phyloP scores from a whole-genome alignment of 225 moss, liverwort and hornwort species.

The Lunularia cruciata region DNA sequence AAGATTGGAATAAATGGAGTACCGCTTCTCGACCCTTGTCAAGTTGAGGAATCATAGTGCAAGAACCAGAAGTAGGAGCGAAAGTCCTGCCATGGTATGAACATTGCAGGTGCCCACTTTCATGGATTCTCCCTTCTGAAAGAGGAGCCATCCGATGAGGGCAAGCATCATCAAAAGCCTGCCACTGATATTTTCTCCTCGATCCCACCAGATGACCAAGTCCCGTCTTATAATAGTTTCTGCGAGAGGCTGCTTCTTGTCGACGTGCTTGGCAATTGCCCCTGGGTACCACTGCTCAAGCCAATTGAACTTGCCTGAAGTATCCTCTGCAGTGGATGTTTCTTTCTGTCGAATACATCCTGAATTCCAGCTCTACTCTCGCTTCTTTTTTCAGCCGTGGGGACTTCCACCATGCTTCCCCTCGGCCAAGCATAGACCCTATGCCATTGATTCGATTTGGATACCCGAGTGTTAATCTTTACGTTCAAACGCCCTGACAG shows the following conservation, averaged over 20 bases:
- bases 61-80: slow-evolving; percentile 63
- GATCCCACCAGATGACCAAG: slow-evolving; percentile 93
- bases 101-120: slow-evolving; percentile 78
- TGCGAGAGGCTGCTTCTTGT: slow-evolving; percentile 56
- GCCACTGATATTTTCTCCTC: slow-evolving; percentile 54
- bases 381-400: slow-evolving; percentile 9
- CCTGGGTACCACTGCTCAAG: slow-evolving; percentile 77
- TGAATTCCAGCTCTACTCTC: neutral
- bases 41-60: slow-evolving; percentile 74
- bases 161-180: slow-evolving; percentile 76
- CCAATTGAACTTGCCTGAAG: slow-evolving; percentile 53
- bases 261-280: slow-evolving; percentile 49
- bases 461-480: neutral
- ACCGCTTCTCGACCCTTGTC: slow-evolving; percentile 43
- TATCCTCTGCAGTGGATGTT: neutral
- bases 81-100: slow-evolving; percentile 97
- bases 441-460: neutral
- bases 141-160: slow-evolving; percentile 91
- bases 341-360: neutral
- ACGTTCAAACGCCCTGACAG: neutral
- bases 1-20: slow-evolving; percentile 10
- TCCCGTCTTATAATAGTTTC: slow-evolving; percentile 67
- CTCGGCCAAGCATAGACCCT: neutral
- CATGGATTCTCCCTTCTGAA: slow-evolving; percentile 85
- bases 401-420: slow-evolving; percentile 10